These are phyloP conservation scores for Dentipellis sp. DNA, from an alignment of 768 basidiomycete species.

Conservation along the genomic window DNA sequence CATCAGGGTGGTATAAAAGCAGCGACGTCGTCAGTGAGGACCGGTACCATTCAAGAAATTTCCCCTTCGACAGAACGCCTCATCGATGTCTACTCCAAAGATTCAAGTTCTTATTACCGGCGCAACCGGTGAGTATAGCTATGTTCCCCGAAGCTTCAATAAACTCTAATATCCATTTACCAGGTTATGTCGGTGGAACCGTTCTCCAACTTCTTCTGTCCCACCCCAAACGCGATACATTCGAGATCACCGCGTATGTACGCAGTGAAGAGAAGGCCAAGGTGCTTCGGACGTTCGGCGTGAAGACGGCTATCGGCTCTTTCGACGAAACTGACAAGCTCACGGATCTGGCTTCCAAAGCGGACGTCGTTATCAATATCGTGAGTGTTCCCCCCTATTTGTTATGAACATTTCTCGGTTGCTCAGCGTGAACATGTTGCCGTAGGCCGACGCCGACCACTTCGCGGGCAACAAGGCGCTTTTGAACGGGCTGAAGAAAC, in stretches of 20 bases:
- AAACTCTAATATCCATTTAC: not conserved
- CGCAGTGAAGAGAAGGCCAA: not conserved
- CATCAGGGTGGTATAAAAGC: too few species aligned
- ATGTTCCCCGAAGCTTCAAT: not conserved
- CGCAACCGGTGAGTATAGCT: slow-evolving; percentile 6
- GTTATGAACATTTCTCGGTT: not conserved
- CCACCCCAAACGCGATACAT: not conserved
- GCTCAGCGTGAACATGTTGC: not conserved
- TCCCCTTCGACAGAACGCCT: too few species aligned
- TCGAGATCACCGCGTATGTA: not conserved
- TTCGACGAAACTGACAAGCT: not conserved
- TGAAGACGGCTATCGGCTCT: not conserved
- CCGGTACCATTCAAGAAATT: too few species aligned
- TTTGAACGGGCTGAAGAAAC: not conserved
- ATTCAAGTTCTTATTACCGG: slow-evolving; percentile 9
- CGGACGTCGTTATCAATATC: not conserved
- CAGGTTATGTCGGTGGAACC: slow-evolving; percentile 7
- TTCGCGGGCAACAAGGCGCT: not conserved
- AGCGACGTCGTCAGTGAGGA: too few species aligned
- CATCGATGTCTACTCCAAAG: slow-evolving; percentile 2
- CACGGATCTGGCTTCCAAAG: not conserved
- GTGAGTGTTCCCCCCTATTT: not conserved
- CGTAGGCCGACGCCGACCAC: not conserved
- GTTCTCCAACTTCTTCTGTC: not conserved
- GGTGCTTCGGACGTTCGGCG: not conserved